A percentile compares a stretch with the other conserved stretches of the same genome.
Evolutionary conservation across 2,329 filamentous ascomycete genomes (phyloP).

Genomic region (Fusarium globosum): DNA sequence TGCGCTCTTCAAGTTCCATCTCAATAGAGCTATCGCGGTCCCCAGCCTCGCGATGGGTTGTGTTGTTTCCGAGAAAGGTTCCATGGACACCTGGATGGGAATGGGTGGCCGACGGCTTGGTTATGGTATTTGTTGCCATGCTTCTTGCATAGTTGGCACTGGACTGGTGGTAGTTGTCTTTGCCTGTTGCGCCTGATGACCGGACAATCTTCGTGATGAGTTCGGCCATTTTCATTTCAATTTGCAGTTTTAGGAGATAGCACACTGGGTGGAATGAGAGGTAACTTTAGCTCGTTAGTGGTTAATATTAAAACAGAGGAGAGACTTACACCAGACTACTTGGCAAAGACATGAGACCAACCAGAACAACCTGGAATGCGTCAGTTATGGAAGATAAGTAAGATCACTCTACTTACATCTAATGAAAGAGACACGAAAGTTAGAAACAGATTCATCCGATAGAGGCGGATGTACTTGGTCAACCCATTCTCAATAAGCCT

Average conservation of each 20-base stretch:
- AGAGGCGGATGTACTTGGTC: slow-evolving; percentile 59
- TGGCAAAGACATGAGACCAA: slow-evolving; percentile 45
- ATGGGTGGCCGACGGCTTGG: neutral
- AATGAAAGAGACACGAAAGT: slow-evolving; percentile 43
- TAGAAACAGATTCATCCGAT: slow-evolving; percentile 47
- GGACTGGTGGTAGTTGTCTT: slow-evolving; percentile 11
- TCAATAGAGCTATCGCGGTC: slow-evolving; percentile 16
- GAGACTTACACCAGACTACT: slow-evolving; percentile 43
- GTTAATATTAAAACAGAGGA: no score
- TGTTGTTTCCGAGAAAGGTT: neutral
- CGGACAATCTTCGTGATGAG: slow-evolving; percentile 54
- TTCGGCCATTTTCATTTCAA: slow-evolving; percentile 63
- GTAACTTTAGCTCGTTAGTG: slow-evolving; percentile 27
- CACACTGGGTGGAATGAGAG: slow-evolving; percentile 57
- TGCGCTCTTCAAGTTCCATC: neutral
- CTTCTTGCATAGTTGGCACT: neutral
- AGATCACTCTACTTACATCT: slow-evolving; percentile 24
- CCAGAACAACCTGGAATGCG: slow-evolving; percentile 23
- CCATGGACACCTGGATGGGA: neutral
- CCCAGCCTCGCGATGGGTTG: slow-evolving; percentile 9
- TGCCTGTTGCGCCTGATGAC: neutral
- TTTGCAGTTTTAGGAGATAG: slow-evolving; percentile 61
- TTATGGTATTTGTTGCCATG: neutral
- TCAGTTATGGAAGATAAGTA: accelerated
- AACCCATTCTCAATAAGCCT: slow-evolving; percentile 60